Conservation (phyloP, 345 rosid species). For the Carallia pectinifolia region DNA sequence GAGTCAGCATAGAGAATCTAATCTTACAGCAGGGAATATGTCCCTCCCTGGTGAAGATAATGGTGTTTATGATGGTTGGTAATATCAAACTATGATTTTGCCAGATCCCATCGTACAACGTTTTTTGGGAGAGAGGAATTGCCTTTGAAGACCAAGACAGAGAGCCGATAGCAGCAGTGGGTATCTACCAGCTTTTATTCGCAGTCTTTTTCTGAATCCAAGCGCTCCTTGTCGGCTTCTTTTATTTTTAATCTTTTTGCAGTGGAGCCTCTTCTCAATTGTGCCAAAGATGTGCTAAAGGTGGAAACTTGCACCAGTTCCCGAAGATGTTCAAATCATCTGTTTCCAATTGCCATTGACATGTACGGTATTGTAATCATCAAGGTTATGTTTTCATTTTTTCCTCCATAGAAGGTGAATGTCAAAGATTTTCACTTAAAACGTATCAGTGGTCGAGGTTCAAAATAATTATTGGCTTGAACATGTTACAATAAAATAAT, state of each 20-base stretch:
- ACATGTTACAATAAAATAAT: too few species aligned
- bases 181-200: constrained; percentile 26
- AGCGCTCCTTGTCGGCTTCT: constrained; percentile 18
- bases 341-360: too few species aligned
- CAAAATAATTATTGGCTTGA: too few species aligned
- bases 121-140: not conserved
- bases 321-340: too few species aligned
- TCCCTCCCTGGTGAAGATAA: not conserved
- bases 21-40: not conserved
- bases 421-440: too few species aligned
- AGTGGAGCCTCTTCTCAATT: not conserved
- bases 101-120: not conserved
- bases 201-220: constrained; percentile 13
- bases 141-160: constrained; percentile 4
- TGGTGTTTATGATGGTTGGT: not conserved
- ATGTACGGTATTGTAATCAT: too few species aligned
- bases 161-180: not conserved
- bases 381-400: too few species aligned
- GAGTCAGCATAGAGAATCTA: not conserved
- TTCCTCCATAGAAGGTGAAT: too few species aligned
- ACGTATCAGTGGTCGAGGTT: too few species aligned
- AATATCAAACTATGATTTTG: not conserved
- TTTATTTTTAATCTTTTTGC: constrained; percentile 3
- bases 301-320: too few species aligned
- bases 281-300: too few species aligned